Percentiles rank a stretch among this genome's conserved stretches.
phyloP scores from a whole-genome alignment of 345 rosid species.

The Hypericum perforatum region DNA sequence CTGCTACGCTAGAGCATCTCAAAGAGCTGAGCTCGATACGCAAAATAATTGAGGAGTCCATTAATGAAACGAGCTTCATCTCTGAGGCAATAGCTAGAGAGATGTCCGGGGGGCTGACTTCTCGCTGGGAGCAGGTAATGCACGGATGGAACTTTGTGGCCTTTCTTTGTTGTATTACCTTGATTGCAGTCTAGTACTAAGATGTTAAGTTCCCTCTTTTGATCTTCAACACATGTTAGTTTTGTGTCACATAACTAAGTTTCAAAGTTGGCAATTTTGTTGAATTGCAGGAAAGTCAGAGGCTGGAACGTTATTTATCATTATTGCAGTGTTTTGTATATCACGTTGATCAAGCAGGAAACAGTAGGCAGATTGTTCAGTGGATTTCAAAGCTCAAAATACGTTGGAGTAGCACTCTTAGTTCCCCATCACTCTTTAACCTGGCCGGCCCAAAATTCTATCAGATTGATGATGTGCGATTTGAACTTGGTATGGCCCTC shows the following conservation, averaged over 20 bases:
- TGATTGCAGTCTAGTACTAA: too few species aligned
- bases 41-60: slow-evolving; percentile 47
- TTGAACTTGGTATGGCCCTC: slow-evolving; percentile 58
- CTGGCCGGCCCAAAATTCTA: slow-evolving; percentile 44
- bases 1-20: slow-evolving; percentile 44
- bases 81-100: slow-evolving; percentile 62
- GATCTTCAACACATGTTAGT: too few species aligned
- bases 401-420: slow-evolving; percentile 58
- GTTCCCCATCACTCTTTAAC: slow-evolving; percentile 39
- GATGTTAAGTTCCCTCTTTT: too few species aligned
- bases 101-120: slow-evolving; percentile 58
- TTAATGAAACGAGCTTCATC: slow-evolving; percentile 44
- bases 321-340: slow-evolving; percentile 49
- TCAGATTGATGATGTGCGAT: slow-evolving; percentile 47
- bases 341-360: slow-evolving; percentile 30
- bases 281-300: slow-evolving; percentile 48
- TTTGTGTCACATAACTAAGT: too few species aligned
- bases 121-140: slow-evolving; percentile 43
- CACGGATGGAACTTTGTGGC: background rate
- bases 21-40: slow-evolving; percentile 62
- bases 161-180: background rate
- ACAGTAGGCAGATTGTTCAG: slow-evolving; percentile 20
- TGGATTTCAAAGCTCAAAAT: slow-evolving; percentile 49
- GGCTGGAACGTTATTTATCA: slow-evolving; percentile 56
- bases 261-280: background rate